phyloP scores from a whole-genome alignment of 1,284 basidiomycete genomes.

The Ustilago bromivora region DNA sequence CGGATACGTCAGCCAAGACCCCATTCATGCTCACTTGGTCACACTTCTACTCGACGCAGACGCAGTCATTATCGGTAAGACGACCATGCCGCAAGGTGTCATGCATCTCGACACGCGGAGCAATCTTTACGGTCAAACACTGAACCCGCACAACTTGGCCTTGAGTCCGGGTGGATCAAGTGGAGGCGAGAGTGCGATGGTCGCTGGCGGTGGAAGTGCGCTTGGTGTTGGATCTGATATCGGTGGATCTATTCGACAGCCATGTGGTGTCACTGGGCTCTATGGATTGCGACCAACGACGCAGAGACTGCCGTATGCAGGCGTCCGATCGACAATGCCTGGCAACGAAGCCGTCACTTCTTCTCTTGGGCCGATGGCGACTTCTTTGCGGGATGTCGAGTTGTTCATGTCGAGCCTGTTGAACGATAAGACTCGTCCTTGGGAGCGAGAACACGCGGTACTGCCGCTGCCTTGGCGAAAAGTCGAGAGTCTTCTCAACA shows the following conservation, averaged over 20 bases:
- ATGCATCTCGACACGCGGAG: constrained; percentile 58
- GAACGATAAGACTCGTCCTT: constrained; percentile 33
- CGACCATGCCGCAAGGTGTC: constrained; percentile 57
- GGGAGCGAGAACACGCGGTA: constrained; percentile 28
- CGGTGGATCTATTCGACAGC: constrained; percentile 53
- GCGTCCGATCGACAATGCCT: constrained; percentile 44
- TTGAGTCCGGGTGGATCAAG: constrained; percentile 53
- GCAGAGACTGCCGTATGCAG: constrained; percentile 37
- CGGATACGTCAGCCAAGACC: constrained; percentile 26
- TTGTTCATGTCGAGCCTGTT: constrained; percentile 48
- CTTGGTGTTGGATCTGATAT: constrained; percentile 52
- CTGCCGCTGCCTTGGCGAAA: constrained; percentile 38
- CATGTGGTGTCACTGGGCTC: constrained; percentile 36
- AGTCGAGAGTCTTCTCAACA: constrained; percentile 22
- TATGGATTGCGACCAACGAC: constrained; percentile 50
- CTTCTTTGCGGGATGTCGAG: constrained; percentile 39
- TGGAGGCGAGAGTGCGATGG: constrained; percentile 52
- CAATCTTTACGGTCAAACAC: constrained; percentile 55
- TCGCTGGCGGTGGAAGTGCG: constrained; percentile 36
- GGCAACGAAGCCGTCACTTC: constrained; percentile 48
- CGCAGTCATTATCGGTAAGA: constrained; percentile 54
- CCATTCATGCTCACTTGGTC: constrained; percentile 31
- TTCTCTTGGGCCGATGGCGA: constrained; percentile 42
- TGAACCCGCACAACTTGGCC: constrained; percentile 52
- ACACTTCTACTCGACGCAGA: constrained; percentile 33